These are phyloP conservation scores for Teunomyces panamensis DNA, from an alignment of 805 yeast genomes.

Conservation along the genomic window DNA sequence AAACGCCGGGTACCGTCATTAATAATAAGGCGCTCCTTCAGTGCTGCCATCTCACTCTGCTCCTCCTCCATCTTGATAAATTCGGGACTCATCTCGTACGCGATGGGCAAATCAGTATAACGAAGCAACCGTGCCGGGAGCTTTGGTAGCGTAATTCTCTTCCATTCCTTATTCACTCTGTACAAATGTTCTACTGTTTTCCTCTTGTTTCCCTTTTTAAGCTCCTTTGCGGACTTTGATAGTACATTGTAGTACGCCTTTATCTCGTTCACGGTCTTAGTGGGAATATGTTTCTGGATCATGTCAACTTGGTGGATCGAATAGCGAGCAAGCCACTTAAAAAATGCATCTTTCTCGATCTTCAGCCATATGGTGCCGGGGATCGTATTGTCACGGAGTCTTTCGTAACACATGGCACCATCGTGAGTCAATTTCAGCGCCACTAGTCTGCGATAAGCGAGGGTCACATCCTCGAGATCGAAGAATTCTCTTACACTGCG, in stretches of 20 bases:
- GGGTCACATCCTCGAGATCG: background rate
- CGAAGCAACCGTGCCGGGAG: conserved; percentile 20
- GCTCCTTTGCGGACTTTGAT: conserved; percentile 19
- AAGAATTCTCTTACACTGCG: conserved; percentile 24
- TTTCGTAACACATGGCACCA: conserved; percentile 13
- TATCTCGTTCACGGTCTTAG: conserved; percentile 45
- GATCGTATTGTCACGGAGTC: background rate
- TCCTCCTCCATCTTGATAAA: conserved; percentile 45
- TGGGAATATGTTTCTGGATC: conserved; percentile 35
- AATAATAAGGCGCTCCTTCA: conserved; percentile 14
- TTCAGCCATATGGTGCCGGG: conserved; percentile 41
- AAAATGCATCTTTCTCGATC: conserved; percentile 51
- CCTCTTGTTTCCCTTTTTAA: background rate
- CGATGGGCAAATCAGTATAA: conserved; percentile 49
- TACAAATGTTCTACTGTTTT: conserved; percentile 4
- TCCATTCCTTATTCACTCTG: conserved; percentile 6
- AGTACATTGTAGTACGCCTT: conserved; percentile 43
- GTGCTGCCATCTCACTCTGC: conserved; percentile 24
- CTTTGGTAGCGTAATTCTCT: conserved; percentile 7
- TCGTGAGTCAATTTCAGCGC: conserved; percentile 10
- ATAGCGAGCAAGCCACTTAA: conserved; percentile 45
- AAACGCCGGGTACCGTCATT: conserved; percentile 7
- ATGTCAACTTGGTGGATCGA: conserved; percentile 47
- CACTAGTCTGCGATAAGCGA: background rate
- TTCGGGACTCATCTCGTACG: conserved; percentile 48